Evolutionary conservation across 441 rosid genomes (phyloP).

Genomic region (Brassica hybrid): DNA sequence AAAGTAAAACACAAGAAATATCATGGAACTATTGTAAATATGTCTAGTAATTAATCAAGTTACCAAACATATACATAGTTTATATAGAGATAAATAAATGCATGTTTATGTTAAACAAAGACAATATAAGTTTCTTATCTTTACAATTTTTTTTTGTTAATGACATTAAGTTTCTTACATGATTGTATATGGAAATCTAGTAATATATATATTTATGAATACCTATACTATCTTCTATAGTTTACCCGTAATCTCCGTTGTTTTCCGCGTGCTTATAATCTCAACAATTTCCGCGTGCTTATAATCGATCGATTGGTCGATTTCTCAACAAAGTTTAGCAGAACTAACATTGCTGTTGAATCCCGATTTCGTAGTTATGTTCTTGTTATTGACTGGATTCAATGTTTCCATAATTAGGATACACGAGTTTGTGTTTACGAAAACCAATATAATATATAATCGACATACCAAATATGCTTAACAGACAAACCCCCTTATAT

Average conservation of each 20-base stretch:
- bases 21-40: neutral
- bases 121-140: neutral
- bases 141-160: neutral
- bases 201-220: neutral
- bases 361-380: neutral
- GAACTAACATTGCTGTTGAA: conserved; percentile 12
- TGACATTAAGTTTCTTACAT: neutral
- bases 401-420: conserved; percentile 17
- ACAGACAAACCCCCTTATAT: neutral
- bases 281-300: neutral
- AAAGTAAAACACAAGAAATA: neutral
- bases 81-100: too few species aligned
- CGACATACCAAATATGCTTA: neutral
- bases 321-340: neutral
- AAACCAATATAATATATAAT: conserved; percentile 1
- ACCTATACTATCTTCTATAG: too few species aligned
- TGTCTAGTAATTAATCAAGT: neutral
- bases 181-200: neutral
- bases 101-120: neutral
- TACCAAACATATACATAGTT: neutral
- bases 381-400: too few species aligned
- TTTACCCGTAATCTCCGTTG: too few species aligned
- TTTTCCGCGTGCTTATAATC: neutral
- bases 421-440: neutral
- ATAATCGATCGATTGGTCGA: neutral